phyloP scores from a whole-genome alignment of 2,329 filamentous ascomycete genomes.

The Cladosporium sp. region DNA sequence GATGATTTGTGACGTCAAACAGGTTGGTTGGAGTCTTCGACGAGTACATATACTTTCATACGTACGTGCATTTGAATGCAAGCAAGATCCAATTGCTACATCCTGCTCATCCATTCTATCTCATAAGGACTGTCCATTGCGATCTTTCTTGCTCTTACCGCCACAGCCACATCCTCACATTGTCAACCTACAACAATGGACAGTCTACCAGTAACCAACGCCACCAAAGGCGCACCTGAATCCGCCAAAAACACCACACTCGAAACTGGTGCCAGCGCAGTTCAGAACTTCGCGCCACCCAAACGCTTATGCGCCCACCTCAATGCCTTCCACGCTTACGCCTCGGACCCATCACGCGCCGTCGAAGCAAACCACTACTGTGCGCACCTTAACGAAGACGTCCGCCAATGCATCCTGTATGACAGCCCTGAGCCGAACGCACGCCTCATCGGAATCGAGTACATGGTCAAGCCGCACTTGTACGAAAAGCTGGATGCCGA shows the following conservation, averaged over 20 bases:
- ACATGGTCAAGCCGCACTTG: constrained; percentile 70
- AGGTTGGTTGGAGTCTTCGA: background rate
- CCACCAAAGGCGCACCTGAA: constrained; percentile 45
- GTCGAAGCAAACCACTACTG: constrained; percentile 85
- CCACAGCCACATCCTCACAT: background rate
- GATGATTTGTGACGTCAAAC: constrained; percentile 9
- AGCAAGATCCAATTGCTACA: background rate
- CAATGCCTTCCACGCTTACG: constrained; percentile 59
- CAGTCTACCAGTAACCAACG: constrained; percentile 33
- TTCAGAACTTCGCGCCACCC: constrained; percentile 63
- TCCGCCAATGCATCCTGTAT: constrained; percentile 81
- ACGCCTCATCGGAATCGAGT: constrained; percentile 76
- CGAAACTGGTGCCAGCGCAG: constrained; percentile 54
- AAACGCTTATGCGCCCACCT: constrained; percentile 73
- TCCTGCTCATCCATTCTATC: background rate
- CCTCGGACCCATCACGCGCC: constrained; percentile 46
- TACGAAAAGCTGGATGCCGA: constrained; percentile 59
- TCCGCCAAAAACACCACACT: constrained; percentile 52
- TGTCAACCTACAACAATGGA: constrained; percentile 27
- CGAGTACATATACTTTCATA: too few species aligned
- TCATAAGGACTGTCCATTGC: background rate
- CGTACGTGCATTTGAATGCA: background rate
- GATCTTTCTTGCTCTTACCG: background rate
- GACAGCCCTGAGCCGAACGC: constrained; percentile 62
- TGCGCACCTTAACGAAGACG: constrained; percentile 67